phyloP scores from a whole-genome alignment of 805 yeast genomes.

The Tetrapisispora fleetii region DNA sequence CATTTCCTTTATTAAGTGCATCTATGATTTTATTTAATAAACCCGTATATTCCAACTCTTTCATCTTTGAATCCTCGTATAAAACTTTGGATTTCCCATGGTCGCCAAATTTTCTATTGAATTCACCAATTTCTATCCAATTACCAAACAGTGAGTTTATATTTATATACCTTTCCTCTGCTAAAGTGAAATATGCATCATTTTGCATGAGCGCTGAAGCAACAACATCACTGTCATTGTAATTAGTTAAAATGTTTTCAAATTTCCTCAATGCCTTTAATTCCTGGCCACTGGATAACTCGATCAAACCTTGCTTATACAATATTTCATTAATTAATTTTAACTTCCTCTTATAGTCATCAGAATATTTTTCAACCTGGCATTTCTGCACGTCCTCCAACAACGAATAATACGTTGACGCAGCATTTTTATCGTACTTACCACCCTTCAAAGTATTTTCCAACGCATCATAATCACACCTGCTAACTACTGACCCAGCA shows the following conservation, averaged over 20 bases:
- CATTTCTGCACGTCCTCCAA: background rate
- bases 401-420: background rate
- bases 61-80: constrained; percentile 8
- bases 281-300: constrained; percentile 47
- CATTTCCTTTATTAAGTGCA: constrained; percentile 1
- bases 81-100: constrained; percentile 5
- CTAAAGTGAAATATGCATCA: constrained; percentile 32
- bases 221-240: background rate
- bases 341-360: background rate
- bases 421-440: constrained; percentile 1
- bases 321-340: constrained; percentile 29
- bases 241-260: constrained; percentile 28
- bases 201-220: background rate
- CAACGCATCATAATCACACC: background rate
- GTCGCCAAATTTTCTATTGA: constrained; percentile 7
- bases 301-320: constrained; percentile 54
- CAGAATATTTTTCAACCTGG: background rate
- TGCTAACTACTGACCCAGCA: background rate
- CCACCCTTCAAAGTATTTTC: background rate
- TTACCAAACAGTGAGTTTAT: constrained; percentile 45
- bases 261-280: constrained; percentile 43
- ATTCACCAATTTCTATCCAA: constrained; percentile 29
- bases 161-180: constrained; percentile 40
- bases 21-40: background rate
- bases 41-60: background rate